Evolutionary conservation across 2,329 filamentous ascomycete species (phyloP).

Genomic region (Trichoderma koningiopsis): DNA sequence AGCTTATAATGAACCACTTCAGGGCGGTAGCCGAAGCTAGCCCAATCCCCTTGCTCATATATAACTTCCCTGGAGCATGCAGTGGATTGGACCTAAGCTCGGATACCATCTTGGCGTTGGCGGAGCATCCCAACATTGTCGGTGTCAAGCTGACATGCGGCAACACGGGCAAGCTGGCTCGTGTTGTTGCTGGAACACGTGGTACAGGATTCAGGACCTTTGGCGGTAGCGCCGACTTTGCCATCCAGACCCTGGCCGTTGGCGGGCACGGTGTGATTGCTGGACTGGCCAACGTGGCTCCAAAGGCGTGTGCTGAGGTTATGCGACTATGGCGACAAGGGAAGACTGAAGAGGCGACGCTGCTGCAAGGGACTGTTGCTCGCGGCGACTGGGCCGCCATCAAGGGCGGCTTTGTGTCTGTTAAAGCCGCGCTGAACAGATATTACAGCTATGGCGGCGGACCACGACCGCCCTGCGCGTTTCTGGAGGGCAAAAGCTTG

Average conservation of each 20-base stretch:
- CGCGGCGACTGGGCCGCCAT: slow-evolving; percentile 71
- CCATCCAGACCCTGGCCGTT: slow-evolving; percentile 67
- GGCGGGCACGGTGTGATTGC: slow-evolving; percentile 73
- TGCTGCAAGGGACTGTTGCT: slow-evolving; percentile 65
- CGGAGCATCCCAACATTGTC: slow-evolving; percentile 59
- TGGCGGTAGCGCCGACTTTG: slow-evolving; percentile 74
- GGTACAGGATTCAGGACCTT: slow-evolving; percentile 62
- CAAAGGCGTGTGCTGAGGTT: slow-evolving; percentile 64
- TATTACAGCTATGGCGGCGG: slow-evolving; percentile 65
- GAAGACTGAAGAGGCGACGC: slow-evolving; percentile 58
- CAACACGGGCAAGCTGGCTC: slow-evolving; percentile 62
- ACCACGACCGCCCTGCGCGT: slow-evolving; percentile 54
- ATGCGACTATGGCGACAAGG: slow-evolving; percentile 63
- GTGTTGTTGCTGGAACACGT: slow-evolving; percentile 49
- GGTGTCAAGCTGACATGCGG: slow-evolving; percentile 66
- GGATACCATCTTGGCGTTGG: slow-evolving; percentile 56
- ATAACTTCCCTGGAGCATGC: slow-evolving; percentile 64
- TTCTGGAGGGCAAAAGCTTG: slow-evolving; percentile 33
- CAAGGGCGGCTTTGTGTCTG: slow-evolving; percentile 67
- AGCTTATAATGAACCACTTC: slow-evolving; percentile 64
- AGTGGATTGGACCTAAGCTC: slow-evolving; percentile 60
- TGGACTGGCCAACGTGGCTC: slow-evolving; percentile 71
- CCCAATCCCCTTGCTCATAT: slow-evolving; percentile 62
- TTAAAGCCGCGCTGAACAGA: slow-evolving; percentile 64
- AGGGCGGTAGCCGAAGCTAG: slow-evolving; percentile 58